Base-by-base conservation (phyloP, 768 basidiomycete species). In the Calocybe gangraenosa region DNA sequence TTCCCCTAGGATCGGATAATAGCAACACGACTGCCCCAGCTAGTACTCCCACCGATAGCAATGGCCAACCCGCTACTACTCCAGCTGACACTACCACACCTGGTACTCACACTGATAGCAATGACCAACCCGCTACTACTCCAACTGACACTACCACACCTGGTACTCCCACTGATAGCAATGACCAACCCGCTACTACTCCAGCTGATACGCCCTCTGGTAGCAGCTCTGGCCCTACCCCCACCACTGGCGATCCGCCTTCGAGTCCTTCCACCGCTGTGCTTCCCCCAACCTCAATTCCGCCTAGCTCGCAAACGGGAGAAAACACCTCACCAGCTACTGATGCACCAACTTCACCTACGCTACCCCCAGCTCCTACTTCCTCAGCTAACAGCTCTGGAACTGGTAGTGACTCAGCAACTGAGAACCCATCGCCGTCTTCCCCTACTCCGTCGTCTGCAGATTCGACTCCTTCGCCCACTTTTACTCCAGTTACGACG, bases 41-140 rank as follows among this genome's bases (percentile, higher is more conserved):
- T 9, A 32, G 30, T 1, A 14, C 28, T 20, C 40, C 33, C 8
- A 3, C 22, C 8, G 19, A n/a, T n/a, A n/a, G n/a, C n/a, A n/a
- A n/a, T n/a, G n/a, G n/a, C n/a, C n/a, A n/a, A n/a, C 17, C 22
- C 5, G 34, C 44, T n/a, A 33, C 20, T n/a, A 36, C 50, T 18
- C 32, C 34, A 10, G 22, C 40, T 20, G 10, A 37, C 15, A 40
- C 39, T n/a, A 19, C 46, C 3, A 17, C 25, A 25, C 19, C 47
- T 30, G 30, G 14, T 8, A 42, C 53, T 11, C 32, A 44, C 1
- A 22, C 31, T 14, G n/a, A n/a, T n/a, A n/a, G 23, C 41, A 2
- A 37, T 48, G n/a, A 21, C 50, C 5, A 32, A 10, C 22, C 41
- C 22, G 20, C 30, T 13, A 19, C 39, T 8, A 18, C 23, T n/a